Evolutionary conservation across 2,329 filamentous ascomycete genomes (phyloP).

Genomic region (Tolypocladium album): DNA sequence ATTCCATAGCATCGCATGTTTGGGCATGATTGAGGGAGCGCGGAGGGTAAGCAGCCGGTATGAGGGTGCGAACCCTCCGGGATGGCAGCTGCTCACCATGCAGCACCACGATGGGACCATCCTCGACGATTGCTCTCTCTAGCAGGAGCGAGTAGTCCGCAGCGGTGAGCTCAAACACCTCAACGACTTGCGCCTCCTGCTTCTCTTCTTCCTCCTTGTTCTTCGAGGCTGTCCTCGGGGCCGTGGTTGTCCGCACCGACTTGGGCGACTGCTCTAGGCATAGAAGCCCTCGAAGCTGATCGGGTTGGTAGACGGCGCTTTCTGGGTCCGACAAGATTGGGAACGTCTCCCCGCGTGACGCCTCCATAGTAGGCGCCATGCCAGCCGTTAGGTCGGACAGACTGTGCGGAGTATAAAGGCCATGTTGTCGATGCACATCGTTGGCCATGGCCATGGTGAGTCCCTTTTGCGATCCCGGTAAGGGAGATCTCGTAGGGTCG

Average conservation of each 20-base stretch:
- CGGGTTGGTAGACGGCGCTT: neutral
- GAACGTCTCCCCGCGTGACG: neutral
- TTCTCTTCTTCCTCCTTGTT: constrained; percentile 1
- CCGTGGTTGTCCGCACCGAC: constrained; percentile 1
- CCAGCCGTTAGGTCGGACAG: neutral
- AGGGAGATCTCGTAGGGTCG: neutral
- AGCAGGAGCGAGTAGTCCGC: neutral
- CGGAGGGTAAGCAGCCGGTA: constrained; percentile 1
- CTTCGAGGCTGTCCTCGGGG: neutral
- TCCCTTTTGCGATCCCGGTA: neutral
- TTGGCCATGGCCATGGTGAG: neutral
- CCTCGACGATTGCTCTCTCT: constrained; percentile 1
- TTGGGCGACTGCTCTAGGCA: constrained; percentile 1
- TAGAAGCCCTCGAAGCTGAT: constrained; percentile 1
- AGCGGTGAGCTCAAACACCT: neutral
- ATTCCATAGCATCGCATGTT: constrained; percentile 1
- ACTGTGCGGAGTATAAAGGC: neutral
- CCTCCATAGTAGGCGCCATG: neutral
- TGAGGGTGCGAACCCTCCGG: constrained; percentile 1
- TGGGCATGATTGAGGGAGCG: constrained; percentile 1
- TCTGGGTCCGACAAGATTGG: constrained; percentile 1
- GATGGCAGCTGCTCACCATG: neutral
- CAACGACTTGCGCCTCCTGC: neutral
- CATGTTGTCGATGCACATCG: neutral
- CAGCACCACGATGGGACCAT: neutral